A percentile compares a stretch with the other conserved stretches of the same genome.
These are phyloP conservation scores for Ogataea pilisensis DNA, from an alignment of 805 yeast genomes.

Conservation along the genomic window DNA sequence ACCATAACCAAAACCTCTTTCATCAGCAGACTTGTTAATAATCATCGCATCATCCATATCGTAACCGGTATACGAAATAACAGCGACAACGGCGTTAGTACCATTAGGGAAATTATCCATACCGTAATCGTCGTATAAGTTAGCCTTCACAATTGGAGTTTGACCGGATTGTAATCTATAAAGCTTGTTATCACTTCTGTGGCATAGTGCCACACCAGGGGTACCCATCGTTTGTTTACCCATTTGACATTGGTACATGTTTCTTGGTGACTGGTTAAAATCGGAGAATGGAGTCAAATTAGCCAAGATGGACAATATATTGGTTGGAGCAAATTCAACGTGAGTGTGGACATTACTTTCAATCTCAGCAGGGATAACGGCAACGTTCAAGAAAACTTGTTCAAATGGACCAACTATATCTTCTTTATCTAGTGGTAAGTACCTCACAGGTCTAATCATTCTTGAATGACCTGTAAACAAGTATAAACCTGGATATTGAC, in stretches of 20 bases:
- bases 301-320: constrained; percentile 89
- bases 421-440: constrained; percentile 75
- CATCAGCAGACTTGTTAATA: constrained; percentile 93
- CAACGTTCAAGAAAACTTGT: constrained; percentile 94
- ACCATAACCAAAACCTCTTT: constrained; percentile 97
- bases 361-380: constrained; percentile 91
- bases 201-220: constrained; percentile 92
- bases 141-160: constrained; percentile 94
- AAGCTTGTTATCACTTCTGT: constrained; percentile 91
- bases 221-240: constrained; percentile 99
- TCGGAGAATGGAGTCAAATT: constrained; percentile 97
- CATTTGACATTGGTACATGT: constrained; percentile 99
- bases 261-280: constrained; percentile 98
- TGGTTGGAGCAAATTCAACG: constrained; percentile 93
- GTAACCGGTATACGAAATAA: constrained; percentile 96
- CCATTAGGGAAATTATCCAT: constrained; percentile 99
- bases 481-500: constrained; percentile 96
- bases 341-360: constrained; percentile 78
- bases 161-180: constrained; percentile 94
- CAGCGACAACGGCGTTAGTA: constrained; percentile 97
- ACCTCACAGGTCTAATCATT: constrained; percentile 94
- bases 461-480: constrained; percentile 89
- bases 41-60: constrained; percentile 99
- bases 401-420: constrained; percentile 97
- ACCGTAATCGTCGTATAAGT: constrained; percentile 90